Conservation (phyloP, 2,329 filamentous ascomycete species). For the Colletotrichum sp. region DNA sequence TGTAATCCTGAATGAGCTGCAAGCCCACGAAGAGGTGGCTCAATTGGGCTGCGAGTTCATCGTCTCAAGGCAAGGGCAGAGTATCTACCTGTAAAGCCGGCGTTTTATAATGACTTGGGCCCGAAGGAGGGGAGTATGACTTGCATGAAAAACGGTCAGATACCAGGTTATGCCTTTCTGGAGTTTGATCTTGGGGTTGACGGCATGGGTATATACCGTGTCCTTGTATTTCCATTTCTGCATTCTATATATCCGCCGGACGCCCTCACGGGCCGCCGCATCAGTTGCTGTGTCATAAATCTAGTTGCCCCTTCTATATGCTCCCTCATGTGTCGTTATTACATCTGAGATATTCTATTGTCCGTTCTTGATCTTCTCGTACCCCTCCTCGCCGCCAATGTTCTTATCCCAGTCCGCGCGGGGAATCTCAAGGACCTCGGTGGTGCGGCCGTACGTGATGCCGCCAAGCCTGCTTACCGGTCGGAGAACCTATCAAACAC, state of each 20-base stretch:
- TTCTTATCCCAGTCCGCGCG: slow-evolving; percentile 63
- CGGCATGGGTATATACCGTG: neutral
- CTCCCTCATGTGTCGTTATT: neutral
- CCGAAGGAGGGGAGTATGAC: neutral
- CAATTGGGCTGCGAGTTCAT: slow-evolving; percentile 81
- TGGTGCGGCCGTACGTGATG: slow-evolving; percentile 78
- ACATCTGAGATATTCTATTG: slow-evolving; percentile 21
- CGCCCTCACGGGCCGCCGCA: neutral
- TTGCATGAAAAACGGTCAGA: slow-evolving; percentile 2
- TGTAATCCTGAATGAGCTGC: slow-evolving; percentile 72
- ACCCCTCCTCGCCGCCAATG: slow-evolving; percentile 55
- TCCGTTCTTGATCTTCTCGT: slow-evolving; percentile 59
- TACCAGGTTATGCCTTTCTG: neutral
- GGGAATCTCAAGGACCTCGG: slow-evolving; percentile 73
- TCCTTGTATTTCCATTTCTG: neutral
- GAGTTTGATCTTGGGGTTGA: neutral
- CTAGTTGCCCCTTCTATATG: neutral
- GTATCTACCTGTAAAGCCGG: slow-evolving; percentile 50
- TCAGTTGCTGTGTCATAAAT: neutral
- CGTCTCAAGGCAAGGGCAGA: slow-evolving; percentile 70
- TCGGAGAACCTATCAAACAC: slow-evolving; percentile 60
- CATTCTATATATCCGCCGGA: slow-evolving; percentile 7
- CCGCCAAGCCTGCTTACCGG: slow-evolving; percentile 83
- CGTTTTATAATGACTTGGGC: neutral
- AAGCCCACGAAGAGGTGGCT: slow-evolving; percentile 65